phyloP scores from a whole-genome alignment of 2,329 filamentous ascomycete species.

The Microdochium paspali region DNA sequence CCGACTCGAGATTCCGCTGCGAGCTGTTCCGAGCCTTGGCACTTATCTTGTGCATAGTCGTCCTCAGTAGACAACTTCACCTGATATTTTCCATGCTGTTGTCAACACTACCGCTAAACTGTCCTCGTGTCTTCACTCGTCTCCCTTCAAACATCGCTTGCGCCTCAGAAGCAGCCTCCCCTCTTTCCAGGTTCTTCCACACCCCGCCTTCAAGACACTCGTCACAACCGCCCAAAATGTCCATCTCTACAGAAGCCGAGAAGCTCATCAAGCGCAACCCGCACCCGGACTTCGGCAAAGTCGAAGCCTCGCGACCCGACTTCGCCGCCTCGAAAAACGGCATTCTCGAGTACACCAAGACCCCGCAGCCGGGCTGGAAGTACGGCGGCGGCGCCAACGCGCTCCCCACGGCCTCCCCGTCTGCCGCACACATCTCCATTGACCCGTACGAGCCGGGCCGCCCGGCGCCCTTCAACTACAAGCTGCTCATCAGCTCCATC shows the following conservation, averaged over 20 bases:
- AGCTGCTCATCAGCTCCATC: slow-evolving; percentile 76
- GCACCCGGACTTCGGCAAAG: slow-evolving; percentile 65
- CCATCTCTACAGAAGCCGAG: slow-evolving; percentile 3
- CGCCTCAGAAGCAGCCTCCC: no score
- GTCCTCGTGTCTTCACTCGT: not conserved
- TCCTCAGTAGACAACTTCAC: no score
- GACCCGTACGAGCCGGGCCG: slow-evolving; percentile 70
- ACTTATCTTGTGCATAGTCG: not conserved
- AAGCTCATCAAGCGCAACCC: slow-evolving; percentile 21
- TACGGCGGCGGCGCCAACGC: slow-evolving; percentile 57
- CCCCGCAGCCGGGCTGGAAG: slow-evolving; percentile 55
- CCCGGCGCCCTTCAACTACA: slow-evolving; percentile 70
- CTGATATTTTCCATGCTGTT: no score
- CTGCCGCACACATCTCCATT: slow-evolving; percentile 61
- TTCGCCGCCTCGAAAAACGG: slow-evolving; percentile 40
- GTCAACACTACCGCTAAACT: no score
- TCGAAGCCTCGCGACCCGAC: slow-evolving; percentile 55
- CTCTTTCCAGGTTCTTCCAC: no score
- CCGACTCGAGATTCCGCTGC: not conserved
- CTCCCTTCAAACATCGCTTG: not conserved
- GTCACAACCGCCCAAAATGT: slow-evolving; percentile 3
- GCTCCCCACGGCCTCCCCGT: slow-evolving; percentile 12
- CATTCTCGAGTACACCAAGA: slow-evolving; percentile 52
- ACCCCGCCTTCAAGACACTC: no score
- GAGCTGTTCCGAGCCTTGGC: not conserved